Evolutionary conservation across 2,329 filamentous ascomycete species (phyloP), one percentile per base, ranked within the genome.

Genomic region (Claviceps spartinae): DNA sequence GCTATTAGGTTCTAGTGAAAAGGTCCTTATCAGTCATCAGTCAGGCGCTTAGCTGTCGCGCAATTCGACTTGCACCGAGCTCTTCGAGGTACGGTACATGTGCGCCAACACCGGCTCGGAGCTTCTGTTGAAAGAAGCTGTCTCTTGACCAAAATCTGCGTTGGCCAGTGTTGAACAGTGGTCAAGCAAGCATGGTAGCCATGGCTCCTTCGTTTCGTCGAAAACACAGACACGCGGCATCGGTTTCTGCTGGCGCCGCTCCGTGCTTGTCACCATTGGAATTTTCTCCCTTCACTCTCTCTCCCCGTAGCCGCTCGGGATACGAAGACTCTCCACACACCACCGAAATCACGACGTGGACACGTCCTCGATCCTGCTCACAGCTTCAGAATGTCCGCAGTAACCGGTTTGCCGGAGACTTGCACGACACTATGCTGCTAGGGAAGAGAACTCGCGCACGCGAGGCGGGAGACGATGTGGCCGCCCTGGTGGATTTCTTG

Each of bases 401-500:
- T 30, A 45, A 40, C 47, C 37, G 43, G 14, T 48, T 50, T 47
- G 48, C 50, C 13, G 52, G 47, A 40, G 48, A 54, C 34, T 37
- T 52, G 18, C 43, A 54, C 14, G 52, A 48, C 30, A 50, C 52
- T 9, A 45, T 51, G 44, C 45, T 34, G 36, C 2, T 30, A n/a
- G 40, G 26, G 22, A 44, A 47, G 50, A 58, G 55, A 52, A 54
- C 55, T 18, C 53, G 57, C 41, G 54, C 50, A 38, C 54, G 48
- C 26, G 53, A 48, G 45, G 52, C 49, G 50, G 59, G 50, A 47
- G 61, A 64, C 55, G 65, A 65, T 38, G 55, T 67, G 38, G 58
- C 63, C 20, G 64, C 63, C 44, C 62, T 78, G 47, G 65, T 72
- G 43, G 70, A 75, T n/a, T 79, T 79, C 54, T 60, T 80, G 46